Conservation (phyloP, 2,329 filamentous ascomycete species). For the Fonsecaea monophora region DNA sequence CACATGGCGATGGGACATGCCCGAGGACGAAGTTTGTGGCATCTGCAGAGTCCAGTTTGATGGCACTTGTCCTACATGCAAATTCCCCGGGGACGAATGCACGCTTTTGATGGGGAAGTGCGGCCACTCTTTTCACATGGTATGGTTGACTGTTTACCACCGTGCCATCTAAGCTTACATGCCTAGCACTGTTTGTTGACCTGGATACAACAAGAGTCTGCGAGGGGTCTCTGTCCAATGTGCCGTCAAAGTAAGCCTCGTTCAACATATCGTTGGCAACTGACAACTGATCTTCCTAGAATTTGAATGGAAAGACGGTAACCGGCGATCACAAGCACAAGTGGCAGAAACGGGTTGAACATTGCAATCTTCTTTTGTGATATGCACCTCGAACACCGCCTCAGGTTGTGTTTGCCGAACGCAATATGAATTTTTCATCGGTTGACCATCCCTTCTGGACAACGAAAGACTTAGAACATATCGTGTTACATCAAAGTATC, state of each 20-base stretch:
- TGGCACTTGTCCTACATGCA: conserved; percentile 96
- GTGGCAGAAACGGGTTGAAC: background rate
- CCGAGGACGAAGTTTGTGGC: conserved; percentile 95
- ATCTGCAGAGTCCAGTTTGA: conserved; percentile 99
- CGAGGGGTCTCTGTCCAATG: conserved; percentile 96
- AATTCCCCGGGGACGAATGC: conserved; percentile 96
- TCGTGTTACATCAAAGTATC: background rate
- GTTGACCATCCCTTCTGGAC: background rate
- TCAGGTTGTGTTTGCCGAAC: too few relatives aligned
- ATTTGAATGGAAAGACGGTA: conserved; percentile 61
- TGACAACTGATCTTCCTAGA: conserved; percentile 47
- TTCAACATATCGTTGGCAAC: background rate
- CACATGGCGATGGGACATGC: conserved; percentile 97
- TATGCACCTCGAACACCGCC: background rate
- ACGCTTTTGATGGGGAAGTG: conserved; percentile 92
- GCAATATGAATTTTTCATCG: background rate
- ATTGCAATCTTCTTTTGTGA: background rate
- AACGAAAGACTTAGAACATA: background rate
- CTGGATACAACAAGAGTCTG: conserved; percentile 94
- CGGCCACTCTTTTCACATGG: conserved; percentile 98
- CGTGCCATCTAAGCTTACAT: conserved; percentile 2
- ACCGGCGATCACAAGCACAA: conserved; percentile 30
- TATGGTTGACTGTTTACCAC: conserved; percentile 49
- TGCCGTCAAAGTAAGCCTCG: conserved; percentile 74
- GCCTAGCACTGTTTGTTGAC: conserved; percentile 88